Conservation (phyloP, 2,329 filamentous ascomycete species). For the Rhynchosporium agropyri region DNA sequence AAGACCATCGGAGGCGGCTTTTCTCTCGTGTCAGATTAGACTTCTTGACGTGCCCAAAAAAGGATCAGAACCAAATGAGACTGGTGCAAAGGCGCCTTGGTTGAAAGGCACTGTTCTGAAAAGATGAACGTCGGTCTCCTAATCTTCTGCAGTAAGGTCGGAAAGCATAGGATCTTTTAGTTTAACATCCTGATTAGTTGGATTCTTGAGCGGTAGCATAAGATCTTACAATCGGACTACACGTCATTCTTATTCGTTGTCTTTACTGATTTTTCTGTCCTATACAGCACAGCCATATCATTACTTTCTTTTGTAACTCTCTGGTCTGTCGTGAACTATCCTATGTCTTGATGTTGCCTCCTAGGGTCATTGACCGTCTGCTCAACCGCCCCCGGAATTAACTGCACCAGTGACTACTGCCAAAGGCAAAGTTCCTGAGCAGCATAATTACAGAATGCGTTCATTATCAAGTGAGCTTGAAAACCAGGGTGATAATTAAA, state of each 20-base stretch:
- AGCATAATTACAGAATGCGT: neutral
- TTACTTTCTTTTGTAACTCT: neutral
- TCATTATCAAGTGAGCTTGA: neutral
- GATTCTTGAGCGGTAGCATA: slow-evolving; percentile 4
- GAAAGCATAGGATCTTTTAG: slow-evolving; percentile 10
- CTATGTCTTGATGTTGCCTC: slow-evolving; percentile 6
- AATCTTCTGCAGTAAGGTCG: slow-evolving; percentile 9
- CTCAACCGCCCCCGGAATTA: neutral
- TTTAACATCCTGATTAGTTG: slow-evolving; percentile 6
- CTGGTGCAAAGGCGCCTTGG: neutral
- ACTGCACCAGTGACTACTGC: slow-evolving; percentile 2
- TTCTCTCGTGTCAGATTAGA: slow-evolving; percentile 20
- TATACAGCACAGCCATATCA: neutral
- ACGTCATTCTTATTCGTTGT: neutral
- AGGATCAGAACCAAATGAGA: slow-evolving; percentile 1
- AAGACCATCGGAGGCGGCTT: slow-evolving; percentile 18
- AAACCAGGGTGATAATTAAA: neutral
- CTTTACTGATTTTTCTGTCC: neutral
- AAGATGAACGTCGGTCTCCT: neutral
- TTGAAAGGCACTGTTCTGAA: slow-evolving; percentile 2
- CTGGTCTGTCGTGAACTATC: neutral
- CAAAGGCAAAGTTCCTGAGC: neutral
- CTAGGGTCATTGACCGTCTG: neutral
- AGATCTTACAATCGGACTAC: slow-evolving; percentile 2
- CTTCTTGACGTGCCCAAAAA: slow-evolving; percentile 14